Base-by-base conservation (phyloP, 2,329 filamentous ascomycete genomes). In the Paecilomyces variotii region DNA sequence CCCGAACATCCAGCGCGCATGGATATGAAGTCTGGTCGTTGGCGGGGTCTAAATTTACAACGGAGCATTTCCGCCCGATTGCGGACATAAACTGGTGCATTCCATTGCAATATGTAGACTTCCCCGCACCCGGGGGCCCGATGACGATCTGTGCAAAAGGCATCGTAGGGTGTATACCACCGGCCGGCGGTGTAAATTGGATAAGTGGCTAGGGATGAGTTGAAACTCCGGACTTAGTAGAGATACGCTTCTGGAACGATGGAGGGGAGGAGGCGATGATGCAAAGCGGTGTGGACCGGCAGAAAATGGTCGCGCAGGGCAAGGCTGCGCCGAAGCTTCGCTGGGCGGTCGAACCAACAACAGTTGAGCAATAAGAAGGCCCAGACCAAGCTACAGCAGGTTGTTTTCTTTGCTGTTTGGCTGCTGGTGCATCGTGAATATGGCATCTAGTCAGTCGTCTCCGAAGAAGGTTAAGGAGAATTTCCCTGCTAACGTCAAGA, bases 1-100 rank as follows among this genome's bases (percentile, higher is more conserved):
- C 85, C 61, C 94, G 88, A 57, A 99, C 93, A 70, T 99, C 94
- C 65, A 99, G 82, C 4, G 92, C 92, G 68, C 87, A 91, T 24
- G 88, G 87, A 74, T 97, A 99, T 61, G 85, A 89, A 1, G 91
- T 94, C 60, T 88, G 87, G 70, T 97, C 93, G 79, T 99, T 99
- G 57, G 94, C 94, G 27, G 94, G 94, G 76, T 99, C 94, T 64
- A 99, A 87, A 72, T 99, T 99, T 60, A 97, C 90, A 39, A 97
- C 87, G 14, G 91, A 95, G 79, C 91, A 96, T 74, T 95, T 92
- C 58, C 94, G 88, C 61, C 92, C 91, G 72, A 99, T 96, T 63
- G 94, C 93, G 64, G 88, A 88, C 82, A 97, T 88, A 78, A 99
- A 99, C 78, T 99, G 94, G 71, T 97, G 90, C 89, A 99, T 96